Evolutionary conservation across 2,329 filamentous ascomycete genomes (phyloP), one percentile per base, ranked within the genome.

Genomic region (Cladophialophora immunda): DNA sequence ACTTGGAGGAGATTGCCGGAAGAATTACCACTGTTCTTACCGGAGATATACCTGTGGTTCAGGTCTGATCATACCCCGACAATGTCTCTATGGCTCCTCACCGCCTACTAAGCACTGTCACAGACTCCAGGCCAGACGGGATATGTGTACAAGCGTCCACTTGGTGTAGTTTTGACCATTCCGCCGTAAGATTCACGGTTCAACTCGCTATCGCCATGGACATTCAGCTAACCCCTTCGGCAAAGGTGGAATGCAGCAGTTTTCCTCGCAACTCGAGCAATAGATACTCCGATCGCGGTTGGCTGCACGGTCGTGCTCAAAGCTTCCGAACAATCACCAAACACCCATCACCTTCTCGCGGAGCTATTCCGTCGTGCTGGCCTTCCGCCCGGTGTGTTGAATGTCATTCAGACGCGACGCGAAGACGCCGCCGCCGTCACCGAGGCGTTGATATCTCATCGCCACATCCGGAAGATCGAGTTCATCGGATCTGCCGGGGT

Each of bases 231-330:
- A 60, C 9, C 47, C 65, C 69, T 11, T 67, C 34, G n/a, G 45
- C 29, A 30, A 22, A 73, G 56, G 11, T 62, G 47, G 57, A 62
- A 97, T 92, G 97, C 97, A 76, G 94, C 94, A 30, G 97, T 97
- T 77, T 84, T 97, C 55, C 96, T 93, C 71, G 87, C 97, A 25
- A 86, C 97, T 75, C 97, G 97, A 82, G 92, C 92, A 2, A 84
- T 97, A 59, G 87, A 97, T 66, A 94, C 94, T 15, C 93, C 94
- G 17, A 84, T 97, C 30, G 84, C 97, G 30, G 88, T 92, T 22
- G 94, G 94, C 47, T 96, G 97, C 81, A 89, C 90, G 3, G 91
- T 97, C 66, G 93, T 97, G 68, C 82, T 97, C 65, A 97, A 97
- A 81, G 93, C 93, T 9, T 96, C 93, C 1, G 94, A 94, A 4